phyloP scores from a whole-genome alignment of 306 rosid genomes.

The Morella rubra region DNA sequence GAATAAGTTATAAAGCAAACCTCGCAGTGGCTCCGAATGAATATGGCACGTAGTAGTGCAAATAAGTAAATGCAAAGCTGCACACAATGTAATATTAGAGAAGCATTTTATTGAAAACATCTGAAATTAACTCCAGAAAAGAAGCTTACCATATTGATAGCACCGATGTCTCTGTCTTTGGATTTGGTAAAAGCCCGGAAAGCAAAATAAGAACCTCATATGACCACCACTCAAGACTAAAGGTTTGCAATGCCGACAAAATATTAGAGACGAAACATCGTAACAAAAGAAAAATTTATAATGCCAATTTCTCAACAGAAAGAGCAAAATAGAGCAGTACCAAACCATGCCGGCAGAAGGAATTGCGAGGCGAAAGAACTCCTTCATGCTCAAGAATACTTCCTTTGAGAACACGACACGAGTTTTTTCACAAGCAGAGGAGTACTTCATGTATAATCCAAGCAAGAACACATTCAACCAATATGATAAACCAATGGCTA shows the following conservation, averaged over 20 bases:
- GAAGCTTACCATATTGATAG: neutral
- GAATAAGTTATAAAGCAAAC: neutral
- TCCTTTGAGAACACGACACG: no score
- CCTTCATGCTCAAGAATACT: no score
- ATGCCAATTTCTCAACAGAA: no score
- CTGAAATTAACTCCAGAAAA: no score
- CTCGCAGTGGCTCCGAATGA: neutral
- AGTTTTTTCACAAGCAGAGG: no score
- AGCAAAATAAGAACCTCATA: neutral
- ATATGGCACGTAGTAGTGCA: conserved; percentile 1
- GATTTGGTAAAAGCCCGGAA: neutral
- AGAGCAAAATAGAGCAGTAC: no score
- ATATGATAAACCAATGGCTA: no score
- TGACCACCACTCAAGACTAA: neutral
- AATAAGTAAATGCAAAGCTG: neutral
- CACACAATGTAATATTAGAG: neutral
- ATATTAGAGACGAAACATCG: neutral
- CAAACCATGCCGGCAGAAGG: no score
- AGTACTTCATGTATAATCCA: no score
- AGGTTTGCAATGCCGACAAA: neutral
- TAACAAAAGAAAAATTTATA: neutral
- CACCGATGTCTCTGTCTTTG: neutral
- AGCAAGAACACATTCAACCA: no score
- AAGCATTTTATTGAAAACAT: neutral
- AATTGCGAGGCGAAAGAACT: no score